Evolutionary conservation across 768 basidiomycete species (phyloP).

Genomic region (Boletus huronensis): DNA sequence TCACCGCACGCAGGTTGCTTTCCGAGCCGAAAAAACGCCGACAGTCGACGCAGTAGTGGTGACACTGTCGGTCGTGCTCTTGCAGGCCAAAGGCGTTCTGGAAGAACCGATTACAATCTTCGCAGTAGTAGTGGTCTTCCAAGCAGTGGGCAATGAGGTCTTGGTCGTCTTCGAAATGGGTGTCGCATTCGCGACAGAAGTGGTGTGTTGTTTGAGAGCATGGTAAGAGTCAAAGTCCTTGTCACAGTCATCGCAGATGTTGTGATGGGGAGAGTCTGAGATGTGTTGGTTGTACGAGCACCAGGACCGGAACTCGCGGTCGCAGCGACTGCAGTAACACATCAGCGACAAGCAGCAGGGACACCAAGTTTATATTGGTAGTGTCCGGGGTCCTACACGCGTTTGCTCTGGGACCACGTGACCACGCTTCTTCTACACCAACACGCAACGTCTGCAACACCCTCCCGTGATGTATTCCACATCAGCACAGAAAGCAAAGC

Average conservation of each 20-base stretch:
- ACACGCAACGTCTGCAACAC: background rate
- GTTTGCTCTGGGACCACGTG: slow-evolving; percentile 25
- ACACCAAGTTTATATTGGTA: background rate
- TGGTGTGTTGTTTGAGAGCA: slow-evolving; percentile 51
- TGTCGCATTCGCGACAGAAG: slow-evolving; percentile 52
- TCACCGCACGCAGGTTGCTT: slow-evolving; percentile 13
- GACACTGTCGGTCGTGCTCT: slow-evolving; percentile 46
- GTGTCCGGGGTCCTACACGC: slow-evolving; percentile 30
- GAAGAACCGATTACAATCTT: slow-evolving; percentile 41
- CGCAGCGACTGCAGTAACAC: slow-evolving; percentile 41
- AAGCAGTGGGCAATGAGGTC: slow-evolving; percentile 42
- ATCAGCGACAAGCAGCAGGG: too few relatives aligned
- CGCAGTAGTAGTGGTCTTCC: slow-evolving; percentile 42
- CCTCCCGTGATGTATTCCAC: slow-evolving; percentile 49
- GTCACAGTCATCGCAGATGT: slow-evolving; percentile 45
- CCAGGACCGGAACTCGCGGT: slow-evolving; percentile 32
- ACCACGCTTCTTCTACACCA: slow-evolving; percentile 1
- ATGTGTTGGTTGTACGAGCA: slow-evolving; percentile 36
- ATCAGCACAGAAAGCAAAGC: slow-evolving; percentile 67
- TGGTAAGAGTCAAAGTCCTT: slow-evolving; percentile 40
- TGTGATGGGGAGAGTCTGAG: slow-evolving; percentile 36
- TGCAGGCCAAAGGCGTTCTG: slow-evolving; percentile 35
- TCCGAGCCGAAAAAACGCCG: slow-evolving; percentile 38
- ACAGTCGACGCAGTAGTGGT: slow-evolving; percentile 46
- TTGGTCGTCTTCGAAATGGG: slow-evolving; percentile 35